A percentile compares a stretch with the other conserved stretches of the same genome.
Evolutionary conservation across 169 alveolate genomes (phyloP).

Genomic region (Plasmodium cynomolgi): DNA sequence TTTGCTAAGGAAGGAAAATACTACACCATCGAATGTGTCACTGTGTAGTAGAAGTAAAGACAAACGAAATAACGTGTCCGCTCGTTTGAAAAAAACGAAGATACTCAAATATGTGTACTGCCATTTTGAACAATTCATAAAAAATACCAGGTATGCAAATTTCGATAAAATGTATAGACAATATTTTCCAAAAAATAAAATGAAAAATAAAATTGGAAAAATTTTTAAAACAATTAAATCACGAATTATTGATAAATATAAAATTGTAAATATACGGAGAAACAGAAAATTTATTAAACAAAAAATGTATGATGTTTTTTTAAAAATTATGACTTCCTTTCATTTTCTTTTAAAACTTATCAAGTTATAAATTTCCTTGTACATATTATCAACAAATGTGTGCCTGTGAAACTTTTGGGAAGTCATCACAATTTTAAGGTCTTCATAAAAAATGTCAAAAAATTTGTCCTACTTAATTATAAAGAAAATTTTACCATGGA

Average conservation of each 20-base stretch:
- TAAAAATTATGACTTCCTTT: slow-evolving; percentile 61
- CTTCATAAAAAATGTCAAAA: slow-evolving; percentile 71
- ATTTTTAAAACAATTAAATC: slow-evolving; percentile 47
- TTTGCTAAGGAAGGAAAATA: slow-evolving; percentile 17
- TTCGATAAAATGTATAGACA: slow-evolving; percentile 46
- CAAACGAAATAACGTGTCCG: slow-evolving; percentile 8
- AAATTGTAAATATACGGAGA: slow-evolving; percentile 39
- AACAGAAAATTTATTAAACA: slow-evolving; percentile 62
- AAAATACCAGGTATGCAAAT: slow-evolving; percentile 50
- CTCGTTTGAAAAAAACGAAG: slow-evolving; percentile 57
- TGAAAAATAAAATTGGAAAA: slow-evolving; percentile 37
- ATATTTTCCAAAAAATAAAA: slow-evolving; percentile 28
- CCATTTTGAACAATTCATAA: slow-evolving; percentile 42
- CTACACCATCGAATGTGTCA: not conserved
- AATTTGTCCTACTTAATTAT: slow-evolving; percentile 51
- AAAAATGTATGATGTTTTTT: slow-evolving; percentile 58
- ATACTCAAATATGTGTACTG: slow-evolving; percentile 48
- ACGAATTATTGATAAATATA: slow-evolving; percentile 42
- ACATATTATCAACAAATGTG: slow-evolving; percentile 55
- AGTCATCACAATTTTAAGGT: slow-evolving; percentile 65
- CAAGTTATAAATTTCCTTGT: slow-evolving; percentile 56
- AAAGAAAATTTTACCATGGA: slow-evolving; percentile 67
- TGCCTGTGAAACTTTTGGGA: slow-evolving; percentile 63
- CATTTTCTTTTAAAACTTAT: slow-evolving; percentile 50
- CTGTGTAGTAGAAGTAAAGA: not conserved